These are phyloP conservation scores for Cladophialophora psammophila DNA, from an alignment of 2,329 filamentous ascomycete genomes.

Conservation along the genomic window DNA sequence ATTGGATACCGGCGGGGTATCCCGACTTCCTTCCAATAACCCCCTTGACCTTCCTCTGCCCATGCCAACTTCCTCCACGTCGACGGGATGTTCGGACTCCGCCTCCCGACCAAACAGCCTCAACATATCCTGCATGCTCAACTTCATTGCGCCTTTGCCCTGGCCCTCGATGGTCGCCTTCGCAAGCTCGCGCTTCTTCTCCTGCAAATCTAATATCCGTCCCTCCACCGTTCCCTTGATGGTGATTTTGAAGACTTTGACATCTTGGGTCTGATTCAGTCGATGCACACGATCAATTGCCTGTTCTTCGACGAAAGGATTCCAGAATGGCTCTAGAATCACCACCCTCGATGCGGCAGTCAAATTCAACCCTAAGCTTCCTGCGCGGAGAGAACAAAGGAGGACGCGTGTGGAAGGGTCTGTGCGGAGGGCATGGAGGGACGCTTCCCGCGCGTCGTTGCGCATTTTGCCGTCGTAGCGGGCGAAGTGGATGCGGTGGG, in stretches of 20 bases:
- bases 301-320: slow-evolving; percentile 98
- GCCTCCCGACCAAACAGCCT: slow-evolving; percentile 81
- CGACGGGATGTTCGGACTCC: slow-evolving; percentile 51
- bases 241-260: slow-evolving; percentile 93
- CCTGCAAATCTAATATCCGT: slow-evolving; percentile 90
- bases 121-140: slow-evolving; percentile 92
- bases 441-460: slow-evolving; percentile 90
- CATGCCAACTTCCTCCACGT: slow-evolving; percentile 21
- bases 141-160: slow-evolving; percentile 76
- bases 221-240: slow-evolving; percentile 88
- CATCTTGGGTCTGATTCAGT: slow-evolving; percentile 94
- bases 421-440: slow-evolving; percentile 76
- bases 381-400: slow-evolving; percentile 92
- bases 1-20: background rate
- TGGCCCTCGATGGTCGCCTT: slow-evolving; percentile 76
- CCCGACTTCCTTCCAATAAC: slow-evolving; percentile 14
- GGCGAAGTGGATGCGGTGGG: slow-evolving; percentile 77
- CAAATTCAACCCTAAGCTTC: slow-evolving; percentile 89
- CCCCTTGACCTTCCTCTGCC: slow-evolving; percentile 17
- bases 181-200: slow-evolving; percentile 91
- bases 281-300: slow-evolving; percentile 98
- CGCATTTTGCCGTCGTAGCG: slow-evolving; percentile 96
- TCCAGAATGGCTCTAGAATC: slow-evolving; percentile 98
- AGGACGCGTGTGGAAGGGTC: slow-evolving; percentile 79
- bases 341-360: slow-evolving; percentile 93